Evolutionary conservation across 768 basidiomycete species (phyloP), one percentile per base, ranked within the genome.

Genomic region (Cyclocybe aegerita): DNA sequence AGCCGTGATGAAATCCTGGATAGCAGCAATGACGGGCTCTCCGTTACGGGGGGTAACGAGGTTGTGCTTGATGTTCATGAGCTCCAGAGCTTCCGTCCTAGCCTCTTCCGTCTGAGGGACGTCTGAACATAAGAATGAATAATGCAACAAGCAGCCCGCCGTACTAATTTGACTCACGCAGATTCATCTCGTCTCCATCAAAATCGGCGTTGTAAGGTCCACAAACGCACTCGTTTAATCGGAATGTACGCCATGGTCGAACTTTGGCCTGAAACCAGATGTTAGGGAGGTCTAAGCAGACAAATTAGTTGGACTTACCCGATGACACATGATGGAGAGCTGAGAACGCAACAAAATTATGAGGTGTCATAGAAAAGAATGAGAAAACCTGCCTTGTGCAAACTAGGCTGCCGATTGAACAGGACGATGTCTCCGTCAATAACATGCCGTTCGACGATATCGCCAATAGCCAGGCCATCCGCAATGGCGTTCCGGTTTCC

Each of bases 191-290:
- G 65, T 99, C 97, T 54, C 97, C 97, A 65, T 99, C 97, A 57
- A 99, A 99, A 76, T 99, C 97, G 43, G 97, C 97, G 64, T 98
- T 98, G 71, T 98, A 98, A 7, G 97, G 97, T 41, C 92, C 94
- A 70, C 97, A 99, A 7, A 98, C 97, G 82, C 97, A 99, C 66
- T 99, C 97, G 63, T 99, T 99, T 49, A 99, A 72, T 31, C 97
- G 81, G 75, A 99, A 98, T 1, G 97, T 90, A 56, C 96, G 77
- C 97, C 97, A 99, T 16, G 97, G 97, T 30, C 97, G 79, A 48
- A 99, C 81, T 78, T 96, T 96, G 38, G 83, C 86, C 85, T 86
- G 55, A 10, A 44, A 39, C 40, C 3, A 50, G 11, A 12, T 17
- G 14, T 44, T 43, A 12, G 14, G 38, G 44, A 56, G 43, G 8